Evolutionary conservation across 345 rosid species (phyloP).

Genomic region (Eucalyptus regnans): DNA sequence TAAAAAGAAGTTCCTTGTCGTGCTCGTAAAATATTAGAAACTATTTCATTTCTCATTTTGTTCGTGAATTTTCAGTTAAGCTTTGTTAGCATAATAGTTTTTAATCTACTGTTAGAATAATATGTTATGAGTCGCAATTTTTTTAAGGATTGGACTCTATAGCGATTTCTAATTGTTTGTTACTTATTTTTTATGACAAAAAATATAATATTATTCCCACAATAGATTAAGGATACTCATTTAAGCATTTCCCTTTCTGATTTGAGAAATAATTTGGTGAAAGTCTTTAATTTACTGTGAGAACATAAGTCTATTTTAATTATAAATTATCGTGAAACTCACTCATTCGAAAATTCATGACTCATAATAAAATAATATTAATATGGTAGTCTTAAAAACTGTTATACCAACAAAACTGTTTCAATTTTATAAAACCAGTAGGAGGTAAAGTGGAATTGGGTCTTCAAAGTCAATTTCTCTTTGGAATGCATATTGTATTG

Average conservation of each 20-base stretch:
- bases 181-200: no score
- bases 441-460: background rate
- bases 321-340: no score
- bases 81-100: background rate
- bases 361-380: no score
- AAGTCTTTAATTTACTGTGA: no score
- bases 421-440: background rate
- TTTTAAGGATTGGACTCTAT: no score
- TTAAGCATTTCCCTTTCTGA: background rate
- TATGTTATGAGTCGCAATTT: background rate
- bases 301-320: no score
- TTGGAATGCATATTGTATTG: background rate
- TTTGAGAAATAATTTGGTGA: no score
- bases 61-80: background rate
- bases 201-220: no score
- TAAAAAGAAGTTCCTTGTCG: background rate
- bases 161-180: no score
- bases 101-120: no score
- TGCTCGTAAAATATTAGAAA: background rate
- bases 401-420: background rate
- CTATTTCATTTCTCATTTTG: background rate
- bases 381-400: no score
- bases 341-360: no score
- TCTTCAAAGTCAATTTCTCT: background rate
- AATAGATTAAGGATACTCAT: background rate